A percentile compares a stretch with the other conserved stretches of the same genome.
Evolutionary conservation across 345 rosid genomes (phyloP).

Genomic region (Zanthoxylum bungeanum): DNA sequence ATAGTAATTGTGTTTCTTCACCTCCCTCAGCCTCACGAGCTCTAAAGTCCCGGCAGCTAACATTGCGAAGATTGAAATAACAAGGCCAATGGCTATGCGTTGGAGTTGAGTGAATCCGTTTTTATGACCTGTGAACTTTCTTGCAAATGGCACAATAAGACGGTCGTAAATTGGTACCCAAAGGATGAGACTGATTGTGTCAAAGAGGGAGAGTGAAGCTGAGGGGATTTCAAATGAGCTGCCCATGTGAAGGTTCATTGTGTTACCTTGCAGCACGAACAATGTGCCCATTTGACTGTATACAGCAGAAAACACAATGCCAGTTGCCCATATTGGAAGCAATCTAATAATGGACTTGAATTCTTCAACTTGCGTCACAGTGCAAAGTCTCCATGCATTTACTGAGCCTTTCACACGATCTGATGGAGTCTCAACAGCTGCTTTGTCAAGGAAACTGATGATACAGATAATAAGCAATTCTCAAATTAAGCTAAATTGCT

Average conservation of each 20-base stretch:
- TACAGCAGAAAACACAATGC: constrained; percentile 30
- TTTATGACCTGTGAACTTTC: constrained; percentile 15
- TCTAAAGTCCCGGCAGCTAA: constrained; percentile 20
- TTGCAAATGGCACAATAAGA: constrained; percentile 25
- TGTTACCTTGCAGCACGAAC: constrained; percentile 41
- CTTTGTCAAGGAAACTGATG: constrained; percentile 44
- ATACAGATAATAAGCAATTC: not conserved
- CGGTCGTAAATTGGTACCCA: constrained; percentile 37
- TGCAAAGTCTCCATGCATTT: constrained; percentile 40
- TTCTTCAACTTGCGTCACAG: constrained; percentile 48
- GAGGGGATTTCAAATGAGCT: constrained; percentile 37
- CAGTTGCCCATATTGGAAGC: constrained; percentile 41
- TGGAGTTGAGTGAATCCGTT: constrained; percentile 24
- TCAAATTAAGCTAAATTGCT: not conserved
- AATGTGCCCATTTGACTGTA: constrained; percentile 39
- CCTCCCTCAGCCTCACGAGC: constrained; percentile 15
- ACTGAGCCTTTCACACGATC: constrained; percentile 11
- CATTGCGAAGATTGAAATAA: constrained; percentile 24
- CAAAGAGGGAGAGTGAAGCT: constrained; percentile 35
- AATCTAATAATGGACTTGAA: constrained; percentile 35
- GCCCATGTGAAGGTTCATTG: constrained; percentile 33
- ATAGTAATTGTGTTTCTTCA: constrained; percentile 14
- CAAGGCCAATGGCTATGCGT: constrained; percentile 17
- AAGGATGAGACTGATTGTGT: constrained; percentile 32
- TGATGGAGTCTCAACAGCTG: constrained; percentile 25